Percentiles rank a stretch among this genome's conserved stretches.
phyloP scores from a whole-genome alignment of 2,329 filamentous ascomycete species.

The Seiridium cupressi region DNA sequence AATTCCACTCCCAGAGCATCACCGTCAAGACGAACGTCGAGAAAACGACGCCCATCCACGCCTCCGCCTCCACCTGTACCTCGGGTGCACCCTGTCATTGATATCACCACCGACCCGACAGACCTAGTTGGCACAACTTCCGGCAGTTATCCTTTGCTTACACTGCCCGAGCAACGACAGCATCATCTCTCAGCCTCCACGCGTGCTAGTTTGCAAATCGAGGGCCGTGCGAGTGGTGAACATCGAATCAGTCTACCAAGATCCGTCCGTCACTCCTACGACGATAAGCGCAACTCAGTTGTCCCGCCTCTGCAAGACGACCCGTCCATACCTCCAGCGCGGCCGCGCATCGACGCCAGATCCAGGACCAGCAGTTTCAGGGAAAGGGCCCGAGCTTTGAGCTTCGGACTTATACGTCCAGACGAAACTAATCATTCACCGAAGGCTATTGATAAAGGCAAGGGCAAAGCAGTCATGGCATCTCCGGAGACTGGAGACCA shows the following conservation, averaged over 20 bases:
- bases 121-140: conserved; percentile 37
- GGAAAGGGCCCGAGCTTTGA: conserved; percentile 24
- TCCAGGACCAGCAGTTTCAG: conserved; percentile 19
- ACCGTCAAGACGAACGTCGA: not conserved
- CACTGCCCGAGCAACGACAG: conserved; percentile 48
- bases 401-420: conserved; percentile 26
- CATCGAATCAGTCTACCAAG: conserved; percentile 52
- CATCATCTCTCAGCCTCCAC: conserved; percentile 39
- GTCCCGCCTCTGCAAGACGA: conserved; percentile 20
- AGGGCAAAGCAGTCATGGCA: conserved; percentile 47
- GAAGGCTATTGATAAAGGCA: conserved; percentile 45
- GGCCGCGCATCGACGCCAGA: conserved; percentile 15
- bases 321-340: conserved; percentile 21
- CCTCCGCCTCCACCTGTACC: conserved; percentile 53
- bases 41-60: conserved; percentile 49
- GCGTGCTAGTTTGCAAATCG: conserved; percentile 50
- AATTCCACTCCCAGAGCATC: conserved; percentile 53
- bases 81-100: conserved; percentile 43
- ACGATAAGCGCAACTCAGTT: conserved; percentile 41
- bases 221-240: conserved; percentile 42
- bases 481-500: conserved; percentile 31
- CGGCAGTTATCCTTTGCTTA: conserved; percentile 50
- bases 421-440: conserved; percentile 16
- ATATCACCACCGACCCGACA: conserved; percentile 31
- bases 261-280: conserved; percentile 53